These are phyloP conservation scores for Wickerhamiella dianesei DNA, from an alignment of 805 yeast species.

Conservation along the genomic window DNA sequence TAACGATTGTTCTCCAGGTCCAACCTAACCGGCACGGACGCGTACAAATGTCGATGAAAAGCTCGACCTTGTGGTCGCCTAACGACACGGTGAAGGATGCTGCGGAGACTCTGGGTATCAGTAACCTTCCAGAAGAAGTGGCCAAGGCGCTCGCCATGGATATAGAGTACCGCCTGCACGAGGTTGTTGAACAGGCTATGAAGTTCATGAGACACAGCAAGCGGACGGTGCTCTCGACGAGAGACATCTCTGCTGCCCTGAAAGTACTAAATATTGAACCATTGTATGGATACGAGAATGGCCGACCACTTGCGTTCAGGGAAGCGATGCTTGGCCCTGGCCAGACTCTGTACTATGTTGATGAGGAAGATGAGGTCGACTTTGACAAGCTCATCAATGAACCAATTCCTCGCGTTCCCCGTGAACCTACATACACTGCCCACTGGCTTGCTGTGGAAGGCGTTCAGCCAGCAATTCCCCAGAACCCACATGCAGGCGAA, in stretches of 20 bases:
- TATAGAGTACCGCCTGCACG: slow-evolving; percentile 94
- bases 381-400: slow-evolving; percentile 86
- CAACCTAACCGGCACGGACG: too few relatives aligned
- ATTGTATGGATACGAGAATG: slow-evolving; percentile 27
- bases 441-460: slow-evolving; percentile 96
- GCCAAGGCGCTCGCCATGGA: slow-evolving; percentile 96
- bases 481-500: slow-evolving; percentile 72
- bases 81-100: slow-evolving; percentile 93
- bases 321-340: slow-evolving; percentile 87
- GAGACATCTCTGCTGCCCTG: slow-evolving; percentile 71
- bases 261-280: slow-evolving; percentile 86
- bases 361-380: slow-evolving; percentile 81
- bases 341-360: slow-evolving; percentile 82
- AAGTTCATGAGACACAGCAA: slow-evolving; percentile 93
- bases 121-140: slow-evolving; percentile 70
- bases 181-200: slow-evolving; percentile 86
- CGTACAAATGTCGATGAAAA: slow-evolving; percentile 25
- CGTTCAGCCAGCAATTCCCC: slow-evolving; percentile 94
- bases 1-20: too few relatives aligned
- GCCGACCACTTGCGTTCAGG: slow-evolving; percentile 59
- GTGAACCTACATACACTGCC: slow-evolving; percentile 83
- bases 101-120: slow-evolving; percentile 79
- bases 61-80: slow-evolving; percentile 91
- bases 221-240: slow-evolving; percentile 63
- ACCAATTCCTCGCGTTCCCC: slow-evolving; percentile 90